phyloP scores from a whole-genome alignment of 176 grass and related monocot species.

The Tillandsia leiboldiana region DNA sequence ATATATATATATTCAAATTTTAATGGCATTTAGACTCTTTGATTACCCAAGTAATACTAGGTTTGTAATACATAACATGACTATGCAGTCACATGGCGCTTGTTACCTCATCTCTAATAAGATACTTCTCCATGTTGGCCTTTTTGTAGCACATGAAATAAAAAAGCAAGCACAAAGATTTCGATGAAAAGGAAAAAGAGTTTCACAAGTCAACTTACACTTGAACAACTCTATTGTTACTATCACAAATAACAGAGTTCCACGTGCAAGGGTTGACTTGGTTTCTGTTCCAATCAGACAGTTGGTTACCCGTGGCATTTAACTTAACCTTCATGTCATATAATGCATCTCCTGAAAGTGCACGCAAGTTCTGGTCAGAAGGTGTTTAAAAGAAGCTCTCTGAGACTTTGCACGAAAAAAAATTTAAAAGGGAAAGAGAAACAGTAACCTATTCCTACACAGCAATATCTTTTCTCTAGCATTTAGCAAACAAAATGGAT shows the following conservation, averaged over 20 bases:
- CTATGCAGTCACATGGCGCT: too few species aligned
- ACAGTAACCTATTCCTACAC: too few species aligned
- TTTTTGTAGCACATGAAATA: not conserved
- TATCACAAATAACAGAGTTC: constrained; percentile 57
- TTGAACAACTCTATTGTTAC: constrained; percentile 57
- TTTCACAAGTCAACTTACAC: constrained; percentile 50
- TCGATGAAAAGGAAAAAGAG: constrained; percentile 12
- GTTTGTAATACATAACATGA: not conserved
- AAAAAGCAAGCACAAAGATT: not conserved
- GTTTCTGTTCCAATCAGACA: constrained; percentile 45
- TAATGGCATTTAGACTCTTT: too few species aligned
- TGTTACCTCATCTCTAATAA: not conserved
- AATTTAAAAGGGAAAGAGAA: too few species aligned
- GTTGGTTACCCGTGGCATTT: constrained; percentile 21
- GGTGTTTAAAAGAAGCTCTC: constrained; percentile 26
- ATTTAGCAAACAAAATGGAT: too few species aligned
- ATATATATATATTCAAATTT: too few species aligned
- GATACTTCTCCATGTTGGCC: not conserved
- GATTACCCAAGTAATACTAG: not conserved
- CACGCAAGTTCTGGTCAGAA: constrained; percentile 72
- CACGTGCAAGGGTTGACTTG: constrained; percentile 55
- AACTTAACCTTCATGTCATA: constrained; percentile 48
- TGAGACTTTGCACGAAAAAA: too few species aligned
- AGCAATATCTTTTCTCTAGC: too few species aligned
- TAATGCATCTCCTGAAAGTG: constrained; percentile 50